These are phyloP conservation scores for Phyllosticta citribraziliensis DNA, from an alignment of 2,329 filamentous ascomycete species.

Conservation along the genomic window DNA sequence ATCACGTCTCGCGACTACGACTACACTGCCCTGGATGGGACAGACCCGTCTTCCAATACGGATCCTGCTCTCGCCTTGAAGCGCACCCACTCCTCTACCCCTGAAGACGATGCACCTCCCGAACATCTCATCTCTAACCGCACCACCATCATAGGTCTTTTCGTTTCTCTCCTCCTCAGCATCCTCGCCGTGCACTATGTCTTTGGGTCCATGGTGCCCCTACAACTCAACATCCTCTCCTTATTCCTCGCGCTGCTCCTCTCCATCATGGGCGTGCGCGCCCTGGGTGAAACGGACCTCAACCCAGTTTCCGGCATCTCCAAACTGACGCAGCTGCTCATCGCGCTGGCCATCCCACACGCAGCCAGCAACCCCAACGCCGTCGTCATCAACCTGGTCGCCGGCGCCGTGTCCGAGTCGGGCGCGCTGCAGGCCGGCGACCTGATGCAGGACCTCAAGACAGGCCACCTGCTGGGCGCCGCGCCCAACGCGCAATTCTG, in stretches of 20 bases:
- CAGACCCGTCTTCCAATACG: conserved; percentile 7
- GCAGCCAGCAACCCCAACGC: conserved; percentile 60
- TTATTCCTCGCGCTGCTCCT: conserved; percentile 64
- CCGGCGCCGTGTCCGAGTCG: conserved; percentile 75
- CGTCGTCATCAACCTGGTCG: conserved; percentile 90
- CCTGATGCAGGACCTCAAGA: conserved; percentile 95
- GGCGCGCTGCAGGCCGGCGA: conserved; percentile 91
- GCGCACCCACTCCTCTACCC: conserved; percentile 21
- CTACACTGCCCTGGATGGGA: conserved; percentile 28
- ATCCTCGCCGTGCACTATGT: conserved; percentile 70
- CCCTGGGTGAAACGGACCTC: conserved; percentile 73
- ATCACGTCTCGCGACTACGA: conserved; percentile 25
- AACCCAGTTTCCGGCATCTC: conserved; percentile 95
- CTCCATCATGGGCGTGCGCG: conserved; percentile 55
- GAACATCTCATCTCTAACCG: conserved; percentile 69
- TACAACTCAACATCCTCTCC: conserved; percentile 74
- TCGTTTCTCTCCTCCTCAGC: conserved; percentile 69
- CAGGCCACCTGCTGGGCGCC: conserved; percentile 83
- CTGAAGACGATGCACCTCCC: conserved; percentile 68
- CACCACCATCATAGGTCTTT: conserved; percentile 64
- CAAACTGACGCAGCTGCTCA: conserved; percentile 92
- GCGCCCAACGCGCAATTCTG: conserved; percentile 93
- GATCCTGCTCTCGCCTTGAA: conserved; percentile 20
- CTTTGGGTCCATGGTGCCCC: conserved; percentile 73
- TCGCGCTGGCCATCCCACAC: conserved; percentile 78